Conservation (phyloP, 78 protist genomes). For the Guillardia theta region DNA sequence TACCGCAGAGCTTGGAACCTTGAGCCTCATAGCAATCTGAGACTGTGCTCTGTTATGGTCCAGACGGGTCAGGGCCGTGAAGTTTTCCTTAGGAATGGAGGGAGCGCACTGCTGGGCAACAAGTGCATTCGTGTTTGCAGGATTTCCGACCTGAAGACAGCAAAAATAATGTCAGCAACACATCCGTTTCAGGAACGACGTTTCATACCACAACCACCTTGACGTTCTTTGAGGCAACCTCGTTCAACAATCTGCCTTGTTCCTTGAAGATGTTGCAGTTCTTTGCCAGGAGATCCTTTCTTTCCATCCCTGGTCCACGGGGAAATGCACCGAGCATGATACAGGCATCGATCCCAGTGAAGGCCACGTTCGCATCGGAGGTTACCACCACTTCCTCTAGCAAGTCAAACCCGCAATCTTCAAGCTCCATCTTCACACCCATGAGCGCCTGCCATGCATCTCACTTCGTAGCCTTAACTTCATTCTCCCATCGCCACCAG, state of each 20-base stretch:
- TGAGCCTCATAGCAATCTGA: not conserved
- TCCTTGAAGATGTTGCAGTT: constrained; percentile 84
- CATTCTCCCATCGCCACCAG: no score
- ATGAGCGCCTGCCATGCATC: constrained; percentile 55
- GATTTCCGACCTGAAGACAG: constrained; percentile 94
- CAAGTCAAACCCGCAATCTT: constrained; percentile 31
- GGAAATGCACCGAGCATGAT: constrained; percentile 93
- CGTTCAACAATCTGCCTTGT: constrained; percentile 80
- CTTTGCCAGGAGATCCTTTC: constrained; percentile 80
- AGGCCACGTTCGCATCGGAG: constrained; percentile 50
- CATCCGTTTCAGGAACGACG: constrained; percentile 57
- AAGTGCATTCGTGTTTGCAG: constrained; percentile 92
- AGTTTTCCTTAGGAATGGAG: constrained; percentile 77
- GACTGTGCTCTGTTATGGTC: constrained; percentile 87
- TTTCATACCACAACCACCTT: constrained; percentile 91
- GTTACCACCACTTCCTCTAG: constrained; percentile 13
- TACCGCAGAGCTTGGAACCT: not conserved
- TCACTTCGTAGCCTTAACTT: no score
- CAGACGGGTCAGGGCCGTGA: constrained; percentile 89
- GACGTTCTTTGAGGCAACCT: constrained; percentile 67
- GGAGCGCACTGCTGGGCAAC: constrained; percentile 60
- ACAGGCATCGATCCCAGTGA: constrained; percentile 64
- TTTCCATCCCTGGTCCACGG: constrained; percentile 89
- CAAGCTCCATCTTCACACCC: constrained; percentile 60
- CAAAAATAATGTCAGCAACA: not conserved